Base-by-base conservation (phyloP, 2,329 filamentous ascomycete genomes). In the Monosporascus ibericus region DNA sequence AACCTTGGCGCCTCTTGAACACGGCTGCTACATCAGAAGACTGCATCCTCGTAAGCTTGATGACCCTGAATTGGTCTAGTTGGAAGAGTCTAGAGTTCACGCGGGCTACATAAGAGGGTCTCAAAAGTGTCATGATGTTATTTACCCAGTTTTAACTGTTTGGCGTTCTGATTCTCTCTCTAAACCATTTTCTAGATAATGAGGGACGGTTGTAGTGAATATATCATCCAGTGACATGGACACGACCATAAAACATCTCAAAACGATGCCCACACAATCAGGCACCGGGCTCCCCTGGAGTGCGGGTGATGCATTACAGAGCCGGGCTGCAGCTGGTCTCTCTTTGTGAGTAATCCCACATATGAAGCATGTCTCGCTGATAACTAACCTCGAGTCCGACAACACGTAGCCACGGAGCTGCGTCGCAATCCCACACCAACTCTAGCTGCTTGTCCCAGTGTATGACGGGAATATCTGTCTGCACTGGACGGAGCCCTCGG, bases 401-500 rank as follows among this genome's bases (percentile, higher is more conserved):
- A 34, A 54, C 9, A 14, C 39, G 39, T 52, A 80, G 78, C 77
- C 78, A 5, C 77, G 73, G 64, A 73, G 75, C 0, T 83, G 80
- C 61, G 74, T 82, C 2, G 79, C 80, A 22, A 81, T 81, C 55
- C 65, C 69, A 17, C 64, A 75, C 52, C 51, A 55, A 0, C 62
- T 80, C 9, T 76, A 72, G 1, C 60, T 78, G 30, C 66, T 82
- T 17, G 78, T 78, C 2, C 80, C 79, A 2, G 72, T 75, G 2
- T 75, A 71, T 59, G 69, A 80, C 52, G 67, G 74, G 40, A 64
- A 76, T 48, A 69, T 81, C 9, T 83, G 80, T 56, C 80, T 80
- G 6, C 70, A 79, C 54, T 74, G 70, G 70, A 71, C 71, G 6
- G 75, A 76, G 62, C 59, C 59, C 67, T 25, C 72, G 69, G 70